Percentiles rank a stretch among this genome's conserved stretches.
Conservation (phyloP, 345 rosid genomes). For the Diplotaxis tenuifolia region DNA sequence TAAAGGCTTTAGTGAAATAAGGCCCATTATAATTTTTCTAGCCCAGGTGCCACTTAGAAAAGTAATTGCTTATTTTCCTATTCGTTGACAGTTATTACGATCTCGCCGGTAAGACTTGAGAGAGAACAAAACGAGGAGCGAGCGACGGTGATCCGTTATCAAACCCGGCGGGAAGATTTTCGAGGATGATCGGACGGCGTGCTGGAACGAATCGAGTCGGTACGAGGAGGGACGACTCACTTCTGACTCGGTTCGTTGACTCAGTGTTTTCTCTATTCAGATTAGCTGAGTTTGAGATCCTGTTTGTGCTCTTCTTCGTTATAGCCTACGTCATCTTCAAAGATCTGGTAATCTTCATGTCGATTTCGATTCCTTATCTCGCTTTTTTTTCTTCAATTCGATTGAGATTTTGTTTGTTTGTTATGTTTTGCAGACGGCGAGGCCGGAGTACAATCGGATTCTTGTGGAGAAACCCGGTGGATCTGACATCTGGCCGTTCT, state of each 20-base stretch:
- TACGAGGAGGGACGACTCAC: conserved; percentile 32
- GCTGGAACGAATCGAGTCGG: conserved; percentile 35
- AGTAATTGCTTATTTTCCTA: neutral
- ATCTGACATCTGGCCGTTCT: conserved; percentile 34
- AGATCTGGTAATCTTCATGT: conserved; percentile 31
- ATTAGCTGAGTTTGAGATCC: conserved; percentile 41
- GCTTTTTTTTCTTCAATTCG: neutral
- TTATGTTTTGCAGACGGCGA: conserved; percentile 29
- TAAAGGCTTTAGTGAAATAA: neutral
- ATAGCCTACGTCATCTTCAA: conserved; percentile 36
- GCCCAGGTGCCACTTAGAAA: neutral
- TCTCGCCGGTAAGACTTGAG: conserved; percentile 10
- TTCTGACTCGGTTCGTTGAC: conserved; percentile 36
- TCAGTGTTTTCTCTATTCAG: conserved; percentile 36
- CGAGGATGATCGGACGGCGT: conserved; percentile 35
- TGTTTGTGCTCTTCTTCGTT: conserved; percentile 32
- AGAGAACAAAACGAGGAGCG: neutral
- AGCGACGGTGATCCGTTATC: neutral
- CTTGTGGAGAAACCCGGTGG: conserved; percentile 35
- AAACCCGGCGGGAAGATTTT: neutral
- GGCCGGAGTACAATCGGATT: conserved; percentile 40
- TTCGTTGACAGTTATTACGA: neutral
- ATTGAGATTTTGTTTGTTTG: neutral
- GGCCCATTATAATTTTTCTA: neutral
- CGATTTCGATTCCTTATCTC: neutral